These are phyloP conservation scores for Diaporthe batatas DNA, from an alignment of 2,329 filamentous ascomycete species.

Conservation along the genomic window DNA sequence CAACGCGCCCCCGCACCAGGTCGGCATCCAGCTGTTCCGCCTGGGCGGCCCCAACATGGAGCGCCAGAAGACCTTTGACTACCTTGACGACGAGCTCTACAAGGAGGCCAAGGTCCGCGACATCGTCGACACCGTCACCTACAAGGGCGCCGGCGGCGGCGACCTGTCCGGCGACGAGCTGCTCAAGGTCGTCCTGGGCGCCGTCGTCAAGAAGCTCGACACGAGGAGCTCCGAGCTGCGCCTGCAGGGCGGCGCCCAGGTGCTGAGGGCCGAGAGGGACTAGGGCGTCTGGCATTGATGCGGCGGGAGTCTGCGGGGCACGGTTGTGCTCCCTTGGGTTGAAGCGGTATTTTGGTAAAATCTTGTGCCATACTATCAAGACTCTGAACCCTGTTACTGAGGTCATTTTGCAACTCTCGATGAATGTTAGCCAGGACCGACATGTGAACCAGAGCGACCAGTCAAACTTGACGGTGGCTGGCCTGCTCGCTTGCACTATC, in stretches of 20 bases:
- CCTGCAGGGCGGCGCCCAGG: slow-evolving; percentile 1
- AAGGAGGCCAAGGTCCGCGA: slow-evolving; percentile 41
- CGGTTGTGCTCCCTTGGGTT: background rate
- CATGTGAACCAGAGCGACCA: background rate
- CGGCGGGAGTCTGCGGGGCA: background rate
- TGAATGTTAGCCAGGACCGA: background rate
- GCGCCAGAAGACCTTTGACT: slow-evolving; percentile 39
- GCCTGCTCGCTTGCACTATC: no score
- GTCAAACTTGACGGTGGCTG: no score
- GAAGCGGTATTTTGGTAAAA: slow-evolving; percentile 13
- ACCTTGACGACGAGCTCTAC: slow-evolving; percentile 44
- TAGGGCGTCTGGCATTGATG: background rate
- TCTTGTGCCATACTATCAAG: background rate
- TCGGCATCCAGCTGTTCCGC: slow-evolving; percentile 44
- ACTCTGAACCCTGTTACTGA: background rate
- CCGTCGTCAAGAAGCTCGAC: slow-evolving; percentile 44
- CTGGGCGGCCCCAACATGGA: slow-evolving; percentile 39
- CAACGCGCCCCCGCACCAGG: slow-evolving; percentile 42
- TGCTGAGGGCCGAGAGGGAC: slow-evolving; percentile 36
- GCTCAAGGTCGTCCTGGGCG: slow-evolving; percentile 44
- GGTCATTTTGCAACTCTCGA: background rate
- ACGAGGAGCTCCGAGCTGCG: slow-evolving; percentile 38
- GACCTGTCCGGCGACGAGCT: slow-evolving; percentile 41
- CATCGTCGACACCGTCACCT: slow-evolving; percentile 42
- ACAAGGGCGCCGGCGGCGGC: slow-evolving; percentile 25